Percentiles rank a stretch among this genome's conserved stretches.
phyloP scores from a whole-genome alignment of 1,284 basidiomycete genomes.

The Leucoagaricus sp. region DNA sequence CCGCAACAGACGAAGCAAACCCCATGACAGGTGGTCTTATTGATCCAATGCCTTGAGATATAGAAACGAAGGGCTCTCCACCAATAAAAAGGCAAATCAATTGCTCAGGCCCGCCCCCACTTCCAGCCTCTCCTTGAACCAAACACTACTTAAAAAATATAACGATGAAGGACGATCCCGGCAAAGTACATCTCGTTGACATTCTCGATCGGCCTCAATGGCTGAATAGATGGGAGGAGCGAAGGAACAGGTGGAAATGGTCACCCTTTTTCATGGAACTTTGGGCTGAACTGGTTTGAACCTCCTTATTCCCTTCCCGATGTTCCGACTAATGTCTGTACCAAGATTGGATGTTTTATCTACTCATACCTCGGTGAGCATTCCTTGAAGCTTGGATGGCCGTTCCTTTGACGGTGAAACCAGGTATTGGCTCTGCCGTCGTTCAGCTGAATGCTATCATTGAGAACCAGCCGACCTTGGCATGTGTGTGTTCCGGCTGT shows the following conservation, averaged over 20 bases:
- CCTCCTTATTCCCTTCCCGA: too few relatives aligned
- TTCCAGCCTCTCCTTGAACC: background rate
- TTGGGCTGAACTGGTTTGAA: constrained; percentile 3
- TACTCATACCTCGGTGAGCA: constrained; percentile 4
- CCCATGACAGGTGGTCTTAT: too few relatives aligned
- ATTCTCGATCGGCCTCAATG: constrained; percentile 1
- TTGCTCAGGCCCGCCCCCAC: background rate
- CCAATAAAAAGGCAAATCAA: background rate
- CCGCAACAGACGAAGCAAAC: background rate
- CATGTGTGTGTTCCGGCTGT: background rate
- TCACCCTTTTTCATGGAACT: background rate
- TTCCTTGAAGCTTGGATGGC: background rate
- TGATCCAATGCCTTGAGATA: too few relatives aligned
- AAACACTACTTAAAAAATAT: background rate
- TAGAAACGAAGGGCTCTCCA: too few relatives aligned
- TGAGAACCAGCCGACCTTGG: background rate
- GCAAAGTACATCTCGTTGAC: constrained; percentile 1
- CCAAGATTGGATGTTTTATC: constrained; percentile 8
- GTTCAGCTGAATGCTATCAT: constrained; percentile 1
- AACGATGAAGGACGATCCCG: background rate
- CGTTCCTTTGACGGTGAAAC: background rate
- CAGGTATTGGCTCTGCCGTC: constrained; percentile 7
- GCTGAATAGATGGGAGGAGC: background rate
- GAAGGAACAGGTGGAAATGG: background rate
- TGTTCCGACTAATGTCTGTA: background rate